These are phyloP conservation scores for Calonectria leucothoes DNA, from an alignment of 2,329 filamentous ascomycete genomes.

Conservation along the genomic window DNA sequence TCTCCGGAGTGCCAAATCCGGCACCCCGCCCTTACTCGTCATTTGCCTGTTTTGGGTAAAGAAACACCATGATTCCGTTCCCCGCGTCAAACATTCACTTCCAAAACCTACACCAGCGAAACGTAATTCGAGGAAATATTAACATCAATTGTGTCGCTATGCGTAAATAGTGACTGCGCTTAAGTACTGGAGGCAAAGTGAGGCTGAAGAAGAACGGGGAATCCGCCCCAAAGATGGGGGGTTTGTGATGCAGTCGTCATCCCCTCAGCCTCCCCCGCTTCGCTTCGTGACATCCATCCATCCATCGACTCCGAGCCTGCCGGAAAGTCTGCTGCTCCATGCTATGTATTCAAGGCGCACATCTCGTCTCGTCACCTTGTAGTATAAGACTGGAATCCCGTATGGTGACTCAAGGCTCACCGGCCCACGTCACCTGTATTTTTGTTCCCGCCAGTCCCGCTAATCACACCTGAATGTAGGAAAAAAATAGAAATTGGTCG, in stretches of 20 bases:
- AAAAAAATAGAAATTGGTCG: neutral
- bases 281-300: neutral
- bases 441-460: conserved; percentile 2
- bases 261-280: conserved; percentile 4
- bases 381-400: neutral
- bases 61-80: neutral
- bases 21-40: neutral
- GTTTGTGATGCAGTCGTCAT: neutral
- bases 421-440: conserved; percentile 10
- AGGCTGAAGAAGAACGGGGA: neutral
- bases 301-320: conserved; percentile 7
- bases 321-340: neutral
- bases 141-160: neutral
- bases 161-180: neutral
- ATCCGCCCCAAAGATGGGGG: neutral
- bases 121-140: neutral
- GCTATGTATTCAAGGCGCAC: neutral
- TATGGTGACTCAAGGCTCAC: conserved; percentile 4
- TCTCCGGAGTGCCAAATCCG: neutral
- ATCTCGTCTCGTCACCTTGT: neutral
- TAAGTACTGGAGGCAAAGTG: neutral
- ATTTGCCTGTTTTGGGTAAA: neutral
- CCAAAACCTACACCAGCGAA: neutral
- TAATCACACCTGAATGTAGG: conserved; percentile 8
- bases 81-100: neutral